phyloP scores from a whole-genome alignment of 768 basidiomycete species.

The Boletus subparvulus region DNA sequence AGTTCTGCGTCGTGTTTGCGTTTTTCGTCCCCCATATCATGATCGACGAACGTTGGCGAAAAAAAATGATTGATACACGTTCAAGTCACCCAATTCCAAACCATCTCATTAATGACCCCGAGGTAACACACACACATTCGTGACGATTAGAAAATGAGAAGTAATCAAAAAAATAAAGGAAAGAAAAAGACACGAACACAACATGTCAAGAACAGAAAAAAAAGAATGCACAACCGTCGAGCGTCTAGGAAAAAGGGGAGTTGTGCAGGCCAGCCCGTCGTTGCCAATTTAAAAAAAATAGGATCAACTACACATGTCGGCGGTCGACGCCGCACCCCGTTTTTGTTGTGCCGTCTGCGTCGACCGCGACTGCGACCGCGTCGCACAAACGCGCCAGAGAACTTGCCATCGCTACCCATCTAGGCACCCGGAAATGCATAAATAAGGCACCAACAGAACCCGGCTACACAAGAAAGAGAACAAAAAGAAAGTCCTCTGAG shows the following conservation, averaged over 20 bases:
- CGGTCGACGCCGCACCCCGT: slow-evolving; percentile 8
- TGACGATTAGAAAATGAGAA: background rate
- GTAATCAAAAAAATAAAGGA: background rate
- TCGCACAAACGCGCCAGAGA: slow-evolving; percentile 3
- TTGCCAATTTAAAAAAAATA: slow-evolving; percentile 1
- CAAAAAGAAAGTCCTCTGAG: background rate
- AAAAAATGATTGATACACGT: background rate
- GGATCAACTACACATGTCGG: slow-evolving; percentile 8
- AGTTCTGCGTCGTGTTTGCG: no score
- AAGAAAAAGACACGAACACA: background rate
- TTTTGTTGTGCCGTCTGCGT: background rate
- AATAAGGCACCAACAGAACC: slow-evolving; percentile 27
- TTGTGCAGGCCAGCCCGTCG: slow-evolving; percentile 25
- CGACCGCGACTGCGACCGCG: background rate
- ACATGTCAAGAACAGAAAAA: background rate
- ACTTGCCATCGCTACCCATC: slow-evolving; percentile 18
- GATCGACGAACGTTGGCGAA: no score
- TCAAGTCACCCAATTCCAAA: background rate
- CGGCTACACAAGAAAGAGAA: slow-evolving; percentile 14
- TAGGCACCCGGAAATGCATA: slow-evolving; percentile 24
- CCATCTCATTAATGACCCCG: background rate
- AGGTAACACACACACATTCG: background rate
- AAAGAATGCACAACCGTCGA: no score
- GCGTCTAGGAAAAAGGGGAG: no score
- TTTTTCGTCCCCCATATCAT: no score